These are phyloP conservation scores for Exserohilum rostratum DNA, from an alignment of 2,329 filamentous ascomycete species.

Conservation along the genomic window DNA sequence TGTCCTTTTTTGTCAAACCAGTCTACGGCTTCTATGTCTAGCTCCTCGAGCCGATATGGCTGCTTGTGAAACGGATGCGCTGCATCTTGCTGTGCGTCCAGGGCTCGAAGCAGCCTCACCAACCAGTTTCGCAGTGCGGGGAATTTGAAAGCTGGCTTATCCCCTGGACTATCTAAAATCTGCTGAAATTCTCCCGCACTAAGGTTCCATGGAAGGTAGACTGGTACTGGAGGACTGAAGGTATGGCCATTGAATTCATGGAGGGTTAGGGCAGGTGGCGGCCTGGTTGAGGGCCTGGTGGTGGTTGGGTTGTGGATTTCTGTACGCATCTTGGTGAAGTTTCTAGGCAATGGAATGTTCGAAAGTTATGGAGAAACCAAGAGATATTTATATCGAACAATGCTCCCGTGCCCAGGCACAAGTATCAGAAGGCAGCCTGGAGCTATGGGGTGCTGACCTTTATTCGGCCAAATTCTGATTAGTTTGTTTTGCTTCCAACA, in stretches of 20 bases:
- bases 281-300: neutral
- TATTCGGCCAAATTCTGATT: neutral
- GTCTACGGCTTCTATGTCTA: slow-evolving; percentile 62
- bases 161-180: slow-evolving; percentile 5
- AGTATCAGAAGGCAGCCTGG: neutral
- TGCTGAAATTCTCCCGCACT: slow-evolving; percentile 38
- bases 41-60: slow-evolving; percentile 59
- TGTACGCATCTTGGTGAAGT: neutral
- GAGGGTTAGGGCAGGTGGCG: neutral
- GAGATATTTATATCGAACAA: no score
- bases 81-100: slow-evolving; percentile 54
- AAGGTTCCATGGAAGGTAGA: slow-evolving; percentile 54
- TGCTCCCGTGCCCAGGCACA: no score
- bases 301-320: slow-evolving; percentile 1
- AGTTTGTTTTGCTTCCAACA: neutral
- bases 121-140: slow-evolving; percentile 64
- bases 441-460: neutral
- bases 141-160: slow-evolving; percentile 46
- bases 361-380: no score
- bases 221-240: slow-evolving; percentile 42
- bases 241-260: slow-evolving; percentile 9
- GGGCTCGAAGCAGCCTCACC: slow-evolving; percentile 55
- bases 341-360: no score
- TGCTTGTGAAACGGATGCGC: slow-evolving; percentile 58
- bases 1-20: slow-evolving; percentile 50